These are phyloP conservation scores for Mortierella sp. DNA, from an alignment of 371 early-diverging fungal species.

Conservation along the genomic window DNA sequence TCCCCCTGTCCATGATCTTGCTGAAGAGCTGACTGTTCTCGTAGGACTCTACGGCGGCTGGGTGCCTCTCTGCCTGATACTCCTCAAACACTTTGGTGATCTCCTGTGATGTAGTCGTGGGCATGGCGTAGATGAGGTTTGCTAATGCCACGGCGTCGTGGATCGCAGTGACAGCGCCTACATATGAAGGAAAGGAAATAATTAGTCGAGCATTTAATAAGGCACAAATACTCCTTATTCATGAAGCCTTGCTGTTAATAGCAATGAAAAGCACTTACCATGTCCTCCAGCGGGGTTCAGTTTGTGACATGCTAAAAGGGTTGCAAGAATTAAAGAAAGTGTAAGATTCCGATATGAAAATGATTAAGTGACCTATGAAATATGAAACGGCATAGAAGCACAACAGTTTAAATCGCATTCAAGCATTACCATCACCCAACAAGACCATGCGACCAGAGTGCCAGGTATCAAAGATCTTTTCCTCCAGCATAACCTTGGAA, in stretches of 20 bases:
- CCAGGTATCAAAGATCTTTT: constrained; percentile 9
- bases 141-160: background rate
- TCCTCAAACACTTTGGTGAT: background rate
- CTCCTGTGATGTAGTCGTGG: background rate
- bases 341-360: too few species aligned
- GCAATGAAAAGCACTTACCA: background rate
- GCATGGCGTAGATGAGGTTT: background rate
- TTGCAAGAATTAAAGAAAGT: background rate
- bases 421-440: background rate
- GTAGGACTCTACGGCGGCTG: background rate
- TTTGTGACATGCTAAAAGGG: constrained; percentile 5
- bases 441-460: constrained; percentile 7
- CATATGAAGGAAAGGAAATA: too few species aligned
- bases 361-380: too few species aligned
- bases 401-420: too few species aligned
- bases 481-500: constrained; percentile 7
- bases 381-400: too few species aligned
- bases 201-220: too few species aligned
- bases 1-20: constrained; percentile 2
- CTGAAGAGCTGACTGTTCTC: background rate
- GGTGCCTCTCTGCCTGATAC: background rate
- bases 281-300: constrained; percentile 2
- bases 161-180: background rate
- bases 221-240: background rate
- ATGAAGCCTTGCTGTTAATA: too few species aligned